These are phyloP conservation scores for Glomus cerebriforme DNA, from an alignment of 192 early-diverging fungal species.

Conservation along the genomic window DNA sequence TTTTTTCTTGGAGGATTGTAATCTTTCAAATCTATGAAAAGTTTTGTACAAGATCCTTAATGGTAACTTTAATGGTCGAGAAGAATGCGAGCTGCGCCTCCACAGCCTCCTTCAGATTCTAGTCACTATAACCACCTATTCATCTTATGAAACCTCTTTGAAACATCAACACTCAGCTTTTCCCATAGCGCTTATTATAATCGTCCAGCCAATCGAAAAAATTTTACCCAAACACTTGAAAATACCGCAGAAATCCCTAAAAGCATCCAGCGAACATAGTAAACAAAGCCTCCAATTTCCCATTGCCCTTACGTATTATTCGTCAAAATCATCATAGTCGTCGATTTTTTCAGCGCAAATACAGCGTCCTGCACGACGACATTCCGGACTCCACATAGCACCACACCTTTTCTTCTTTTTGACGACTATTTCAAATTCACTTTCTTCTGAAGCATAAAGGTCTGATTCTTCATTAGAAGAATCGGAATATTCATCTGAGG, in stretches of 20 bases:
- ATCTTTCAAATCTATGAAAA: too few relatives aligned
- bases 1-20: too few relatives aligned
- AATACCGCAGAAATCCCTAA: background rate
- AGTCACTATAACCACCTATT: background rate
- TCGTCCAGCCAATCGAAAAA: background rate
- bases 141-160: background rate
- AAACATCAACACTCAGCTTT: background rate
- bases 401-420: background rate
- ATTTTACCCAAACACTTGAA: background rate
- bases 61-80: background rate
- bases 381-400: slow-evolving; percentile 8
- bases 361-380: slow-evolving; percentile 17
- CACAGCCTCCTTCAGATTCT: too few relatives aligned
- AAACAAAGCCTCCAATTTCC: background rate
- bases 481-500: background rate
- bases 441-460: background rate
- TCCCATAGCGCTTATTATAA: background rate
- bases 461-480: background rate
- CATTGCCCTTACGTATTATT: background rate
- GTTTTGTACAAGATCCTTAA: background rate
- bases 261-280: background rate
- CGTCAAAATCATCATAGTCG: background rate
- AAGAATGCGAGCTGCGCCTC: too few relatives aligned
- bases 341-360: background rate
- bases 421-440: background rate